Conservation (phyloP, 2,329 filamentous ascomycete genomes). For the Diaporthe sp. region DNA sequence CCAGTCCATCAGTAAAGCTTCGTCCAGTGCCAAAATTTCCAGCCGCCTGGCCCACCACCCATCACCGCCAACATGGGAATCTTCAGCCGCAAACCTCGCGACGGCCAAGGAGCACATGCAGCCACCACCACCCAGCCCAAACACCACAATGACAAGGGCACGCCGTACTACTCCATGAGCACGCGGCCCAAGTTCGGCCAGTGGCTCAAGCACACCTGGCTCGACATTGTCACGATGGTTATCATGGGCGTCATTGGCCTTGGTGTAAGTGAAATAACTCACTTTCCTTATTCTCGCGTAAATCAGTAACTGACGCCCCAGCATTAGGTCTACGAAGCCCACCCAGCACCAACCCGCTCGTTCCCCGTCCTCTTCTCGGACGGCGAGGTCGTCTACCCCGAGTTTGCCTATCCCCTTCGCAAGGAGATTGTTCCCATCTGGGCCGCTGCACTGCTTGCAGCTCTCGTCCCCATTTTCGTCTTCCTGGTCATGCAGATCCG, state of each 20-base stretch:
- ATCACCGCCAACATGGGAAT: constrained; percentile 44
- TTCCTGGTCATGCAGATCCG: constrained; percentile 78
- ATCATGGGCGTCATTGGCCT: constrained; percentile 76
- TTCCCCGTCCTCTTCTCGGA: constrained; percentile 78
- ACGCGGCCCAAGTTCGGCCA: constrained; percentile 66
- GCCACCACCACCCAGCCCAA: constrained; percentile 25
- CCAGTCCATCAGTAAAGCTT: neutral
- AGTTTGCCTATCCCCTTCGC: constrained; percentile 79
- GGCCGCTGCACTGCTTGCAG: constrained; percentile 75
- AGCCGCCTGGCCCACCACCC: neutral
- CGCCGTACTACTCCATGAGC: constrained; percentile 47
- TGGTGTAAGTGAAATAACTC: constrained; percentile 63
- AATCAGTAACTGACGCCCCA: neutral
- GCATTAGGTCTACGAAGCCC: constrained; percentile 71
- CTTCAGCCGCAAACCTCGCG: constrained; percentile 46
- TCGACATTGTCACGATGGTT: constrained; percentile 78
- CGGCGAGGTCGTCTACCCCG: constrained; percentile 77
- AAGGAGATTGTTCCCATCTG: constrained; percentile 81
- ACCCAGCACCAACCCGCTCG: constrained; percentile 76
- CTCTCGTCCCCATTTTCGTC: constrained; percentile 74
- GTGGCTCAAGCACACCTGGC: constrained; percentile 77
- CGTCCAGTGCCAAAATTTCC: neutral
- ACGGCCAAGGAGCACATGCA: constrained; percentile 36
- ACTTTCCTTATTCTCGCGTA: neutral
- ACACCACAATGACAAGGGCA: constrained; percentile 29